Base-by-base conservation (phyloP, 1,139 yeast genomes). In the Zygosaccharomyces sapae region DNA sequence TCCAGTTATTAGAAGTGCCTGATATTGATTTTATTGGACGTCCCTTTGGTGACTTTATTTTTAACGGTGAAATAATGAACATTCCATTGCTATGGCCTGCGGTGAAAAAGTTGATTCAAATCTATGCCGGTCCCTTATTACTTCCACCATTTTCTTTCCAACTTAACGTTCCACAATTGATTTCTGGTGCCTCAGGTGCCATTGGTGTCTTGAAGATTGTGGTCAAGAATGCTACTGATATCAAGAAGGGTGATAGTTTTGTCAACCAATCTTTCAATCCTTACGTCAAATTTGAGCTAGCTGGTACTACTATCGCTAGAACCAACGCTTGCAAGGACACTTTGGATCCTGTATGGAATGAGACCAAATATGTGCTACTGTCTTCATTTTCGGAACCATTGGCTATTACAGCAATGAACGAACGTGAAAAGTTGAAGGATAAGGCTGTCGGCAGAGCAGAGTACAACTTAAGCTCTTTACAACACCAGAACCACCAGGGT, bases 141-240 rank as follows among this genome's bases (percentile, higher is more conserved):
- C 85, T 86, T 61, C 74, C 86, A 41, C 98, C 98, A 24, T 81
- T 92, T 57, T 87, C 96, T 3, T 86, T 88, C 74, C 96, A 92
- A 70, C 73, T 92, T 63, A 92, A 92, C 61, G 77, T 92, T 43
- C 96, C 94, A 64, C 97, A 89, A 69, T 73, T 92, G 63, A 70
- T 92, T 59, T 85, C 95, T 22, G 96, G 97, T 61, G 80, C 87
- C 38, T 84, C 83, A 59, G 80, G 94, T 20, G 85, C 97, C 8
- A 76, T 88, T 57, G 98, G 98, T 70, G 87, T 92, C 24, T 70
- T 90, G 56, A 83, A 83, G 40, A 70, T 92, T 45, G 80, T 77
- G 33, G 74, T 85, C 33, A 80, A 80, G 58, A 71, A 77, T 40
- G 97, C 95, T 20, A 75, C 74, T 54, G 79, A 77, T 38, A 72